phyloP scores from a whole-genome alignment of 2,329 filamentous ascomycete species.

The Sclerotinia glacialis region DNA sequence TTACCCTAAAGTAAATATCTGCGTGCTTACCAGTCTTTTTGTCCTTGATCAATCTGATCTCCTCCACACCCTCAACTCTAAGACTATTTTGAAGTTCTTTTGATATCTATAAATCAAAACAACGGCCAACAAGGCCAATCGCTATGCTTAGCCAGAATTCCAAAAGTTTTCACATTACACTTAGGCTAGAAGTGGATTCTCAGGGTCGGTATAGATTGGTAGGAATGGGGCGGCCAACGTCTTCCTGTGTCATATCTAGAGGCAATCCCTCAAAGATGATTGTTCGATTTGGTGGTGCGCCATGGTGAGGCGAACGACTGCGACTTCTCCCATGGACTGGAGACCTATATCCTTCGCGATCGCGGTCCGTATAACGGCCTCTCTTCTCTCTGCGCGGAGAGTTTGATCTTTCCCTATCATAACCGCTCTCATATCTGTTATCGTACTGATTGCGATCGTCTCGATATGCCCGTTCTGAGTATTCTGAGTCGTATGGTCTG shows the following conservation, averaged over 20 bases:
- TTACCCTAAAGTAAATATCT: constrained; percentile 16
- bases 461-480: constrained; percentile 32
- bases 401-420: constrained; percentile 43
- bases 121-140: constrained; percentile 38
- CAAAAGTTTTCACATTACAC: constrained; percentile 37
- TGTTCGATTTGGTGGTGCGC: constrained; percentile 47
- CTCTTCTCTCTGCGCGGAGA: constrained; percentile 39
- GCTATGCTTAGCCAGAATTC: constrained; percentile 42
- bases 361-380: constrained; percentile 39
- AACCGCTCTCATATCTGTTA: constrained; percentile 39
- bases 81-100: constrained; percentile 53
- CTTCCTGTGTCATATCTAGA: constrained; percentile 48
- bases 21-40: constrained; percentile 52
- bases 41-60: constrained; percentile 56
- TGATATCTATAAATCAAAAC: constrained; percentile 49
- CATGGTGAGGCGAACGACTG: constrained; percentile 37
- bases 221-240: constrained; percentile 49
- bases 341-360: constrained; percentile 39
- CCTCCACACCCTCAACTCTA: constrained; percentile 51
- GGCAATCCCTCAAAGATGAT: constrained; percentile 56
- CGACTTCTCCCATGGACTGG: constrained; percentile 36
- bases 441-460: constrained; percentile 38
- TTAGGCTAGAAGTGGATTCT: constrained; percentile 37
- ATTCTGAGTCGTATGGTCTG: constrained; percentile 25
- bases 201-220: constrained; percentile 25